Conservation (phyloP, 108 stramenopile genomes). For the Epithemia pelagica region DNA sequence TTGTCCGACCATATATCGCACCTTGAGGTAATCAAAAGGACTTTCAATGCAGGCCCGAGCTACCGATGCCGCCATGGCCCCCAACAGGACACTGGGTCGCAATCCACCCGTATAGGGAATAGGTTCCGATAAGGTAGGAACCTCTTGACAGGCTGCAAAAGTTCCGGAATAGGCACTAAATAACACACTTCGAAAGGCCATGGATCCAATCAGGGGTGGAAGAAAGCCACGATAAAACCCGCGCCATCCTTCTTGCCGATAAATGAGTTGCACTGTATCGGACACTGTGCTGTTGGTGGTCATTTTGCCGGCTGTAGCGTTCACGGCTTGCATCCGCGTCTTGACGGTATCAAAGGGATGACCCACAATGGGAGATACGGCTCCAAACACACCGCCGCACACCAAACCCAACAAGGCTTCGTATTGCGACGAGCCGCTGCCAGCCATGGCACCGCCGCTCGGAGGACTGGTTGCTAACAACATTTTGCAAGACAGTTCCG, state of each 20-base stretch:
- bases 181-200: slow-evolving; percentile 13
- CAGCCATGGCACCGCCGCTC: slow-evolving; percentile 6
- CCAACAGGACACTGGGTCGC: slow-evolving; percentile 21
- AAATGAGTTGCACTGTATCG: background rate
- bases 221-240: slow-evolving; percentile 19
- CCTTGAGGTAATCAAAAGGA: slow-evolving; percentile 32
- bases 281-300: slow-evolving; percentile 1
- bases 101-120: slow-evolving; percentile 20
- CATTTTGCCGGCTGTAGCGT: background rate
- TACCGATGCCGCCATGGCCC: slow-evolving; percentile 14
- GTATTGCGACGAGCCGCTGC: background rate
- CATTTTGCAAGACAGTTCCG: too few relatives aligned
- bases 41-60: slow-evolving; percentile 16
- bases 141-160: slow-evolving; percentile 6
- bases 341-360: slow-evolving; percentile 25
- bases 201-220: slow-evolving; percentile 17
- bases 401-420: slow-evolving; percentile 17
- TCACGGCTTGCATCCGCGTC: slow-evolving; percentile 15
- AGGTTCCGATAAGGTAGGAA: background rate
- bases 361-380: slow-evolving; percentile 13
- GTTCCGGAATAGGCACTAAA: slow-evolving; percentile 22
- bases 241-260: background rate
- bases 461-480: too few relatives aligned
- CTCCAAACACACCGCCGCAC: slow-evolving; percentile 13
- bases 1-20: slow-evolving; percentile 23